phyloP scores from a whole-genome alignment of 2,329 filamentous ascomycete genomes.

The Nemania abortiva region DNA sequence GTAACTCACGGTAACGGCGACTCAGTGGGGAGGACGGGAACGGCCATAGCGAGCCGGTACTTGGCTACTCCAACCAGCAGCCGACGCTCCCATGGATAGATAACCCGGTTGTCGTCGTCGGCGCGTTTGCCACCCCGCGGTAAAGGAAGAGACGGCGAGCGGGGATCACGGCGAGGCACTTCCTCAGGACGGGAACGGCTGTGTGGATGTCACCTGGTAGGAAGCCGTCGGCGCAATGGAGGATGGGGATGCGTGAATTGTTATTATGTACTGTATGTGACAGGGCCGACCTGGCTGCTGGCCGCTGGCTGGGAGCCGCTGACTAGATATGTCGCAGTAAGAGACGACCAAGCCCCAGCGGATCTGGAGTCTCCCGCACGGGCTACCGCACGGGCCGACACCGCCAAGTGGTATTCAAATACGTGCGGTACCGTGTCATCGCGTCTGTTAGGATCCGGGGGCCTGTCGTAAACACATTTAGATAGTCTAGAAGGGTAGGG shows the following conservation, averaged over 20 bases:
- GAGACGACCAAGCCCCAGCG: constrained; percentile 1
- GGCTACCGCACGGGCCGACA: constrained; percentile 5
- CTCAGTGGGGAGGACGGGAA: constrained; percentile 32
- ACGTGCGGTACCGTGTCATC: constrained; percentile 8
- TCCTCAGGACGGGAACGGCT: neutral
- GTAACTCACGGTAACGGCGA: constrained; percentile 30
- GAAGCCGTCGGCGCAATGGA: neutral
- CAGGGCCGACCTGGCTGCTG: constrained; percentile 1
- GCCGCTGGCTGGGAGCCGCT: constrained; percentile 20
- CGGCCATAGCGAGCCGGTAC: constrained; percentile 26
- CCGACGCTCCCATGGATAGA: constrained; percentile 32
- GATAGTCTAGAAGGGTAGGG: constrained; percentile 21
- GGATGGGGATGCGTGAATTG: neutral
- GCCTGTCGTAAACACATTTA: neutral
- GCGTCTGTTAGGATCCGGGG: constrained; percentile 9
- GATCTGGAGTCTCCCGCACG: constrained; percentile 17
- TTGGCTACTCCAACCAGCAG: constrained; percentile 28
- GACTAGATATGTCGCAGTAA: constrained; percentile 32
- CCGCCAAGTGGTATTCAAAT: constrained; percentile 22
- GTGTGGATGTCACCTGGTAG: neutral
- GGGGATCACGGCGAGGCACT: constrained; percentile 2
- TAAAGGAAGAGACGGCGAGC: constrained; percentile 1
- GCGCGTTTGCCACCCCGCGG: constrained; percentile 9
- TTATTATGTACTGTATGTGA: constrained; percentile 12
- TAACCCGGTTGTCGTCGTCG: constrained; percentile 16